Evolutionary conservation across 129 eudicot genomes (phyloP).

Genomic region (Gnaphalium uliginosum): DNA sequence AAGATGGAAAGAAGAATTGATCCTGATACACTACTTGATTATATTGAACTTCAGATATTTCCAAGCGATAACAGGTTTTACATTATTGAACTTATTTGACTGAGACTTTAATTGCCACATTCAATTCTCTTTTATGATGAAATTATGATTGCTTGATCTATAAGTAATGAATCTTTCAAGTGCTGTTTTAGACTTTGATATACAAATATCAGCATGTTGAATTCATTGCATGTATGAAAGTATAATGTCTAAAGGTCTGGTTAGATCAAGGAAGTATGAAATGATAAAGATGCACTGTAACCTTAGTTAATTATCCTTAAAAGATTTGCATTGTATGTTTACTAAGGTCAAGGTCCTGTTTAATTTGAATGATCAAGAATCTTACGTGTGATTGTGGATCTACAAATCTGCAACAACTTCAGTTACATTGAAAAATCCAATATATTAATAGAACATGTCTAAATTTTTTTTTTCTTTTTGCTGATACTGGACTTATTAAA

Average conservation of each 20-base stretch:
- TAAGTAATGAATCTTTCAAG: neutral
- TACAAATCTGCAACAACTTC: neutral
- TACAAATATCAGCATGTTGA: neutral
- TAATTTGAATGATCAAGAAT: conserved; percentile 1
- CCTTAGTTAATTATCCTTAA: too few relatives aligned
- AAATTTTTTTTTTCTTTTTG: conserved; percentile 9
- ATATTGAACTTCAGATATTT: conserved; percentile 66
- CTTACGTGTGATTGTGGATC: neutral
- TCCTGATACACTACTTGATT: conserved; percentile 66
- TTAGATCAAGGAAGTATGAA: neutral
- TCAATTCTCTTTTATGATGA: neutral
- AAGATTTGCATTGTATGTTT: too few relatives aligned
- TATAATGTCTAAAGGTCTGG: conserved; percentile 1
- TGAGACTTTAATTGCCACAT: neutral
- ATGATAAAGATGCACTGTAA: too few relatives aligned
- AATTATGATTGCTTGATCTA: conserved; percentile 15
- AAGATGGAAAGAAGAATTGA: conserved; percentile 71
- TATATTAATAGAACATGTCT: neutral
- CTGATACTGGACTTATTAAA: neutral
- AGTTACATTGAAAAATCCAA: neutral
- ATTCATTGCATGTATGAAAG: conserved; percentile 22
- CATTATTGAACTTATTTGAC: neutral
- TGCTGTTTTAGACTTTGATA: neutral
- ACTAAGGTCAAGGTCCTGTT: neutral
- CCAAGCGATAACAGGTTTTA: conserved; percentile 75